Evolutionary conservation across 129 eudicot species (phyloP), one percentile per base, ranked within the genome.

Genomic region (Escallonia herrerae): DNA sequence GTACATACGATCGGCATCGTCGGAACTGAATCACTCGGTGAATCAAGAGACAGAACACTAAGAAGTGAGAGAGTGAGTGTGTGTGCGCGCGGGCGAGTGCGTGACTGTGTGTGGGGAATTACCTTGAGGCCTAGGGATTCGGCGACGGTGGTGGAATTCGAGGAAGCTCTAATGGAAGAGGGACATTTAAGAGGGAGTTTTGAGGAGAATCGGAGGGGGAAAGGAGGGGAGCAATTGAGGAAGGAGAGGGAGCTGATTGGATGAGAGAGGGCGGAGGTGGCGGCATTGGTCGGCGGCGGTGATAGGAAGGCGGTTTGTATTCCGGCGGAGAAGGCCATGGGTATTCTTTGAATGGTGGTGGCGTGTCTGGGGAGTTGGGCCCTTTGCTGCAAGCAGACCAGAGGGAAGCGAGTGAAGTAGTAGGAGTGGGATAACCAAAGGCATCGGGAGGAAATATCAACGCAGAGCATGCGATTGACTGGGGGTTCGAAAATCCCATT

Each of bases 91-190:
- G 58, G 4, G 54, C 10, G 3, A 14, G 5, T n/a, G 13, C 4
- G 47, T 47, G 57, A 42, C 37, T 22, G 9, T 5, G 53, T 8
- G 50, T 10, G 14, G 47, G 60, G 22, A 38, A 57, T 11, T 37
- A 91, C 97, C 96, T 88, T 85, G 58, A 91, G 85, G 67, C 76
- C 90, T 58, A 67, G 85, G 38, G 86, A 79, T 22, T 85, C 82
- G 5, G 84, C 43, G 63, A 72, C 69, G 10, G 86, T 65, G 2
- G 95, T 49, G 41, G 81, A 67, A 43, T 75, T n/a, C 44, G 84
- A 80, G 45, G 95, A 82, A 49, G 87, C 87, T 70, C 56, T 81
- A 15, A 74, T 46, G n/a, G 56, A 12, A 3, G 15, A 41, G 13
- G 57, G 73, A 44, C 62, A 53, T 56, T 22, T 76, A 33, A 15